Evolutionary conservation across 805 yeast species (phyloP).

Genomic region (Yamadazyma takamatsuzukensis): DNA sequence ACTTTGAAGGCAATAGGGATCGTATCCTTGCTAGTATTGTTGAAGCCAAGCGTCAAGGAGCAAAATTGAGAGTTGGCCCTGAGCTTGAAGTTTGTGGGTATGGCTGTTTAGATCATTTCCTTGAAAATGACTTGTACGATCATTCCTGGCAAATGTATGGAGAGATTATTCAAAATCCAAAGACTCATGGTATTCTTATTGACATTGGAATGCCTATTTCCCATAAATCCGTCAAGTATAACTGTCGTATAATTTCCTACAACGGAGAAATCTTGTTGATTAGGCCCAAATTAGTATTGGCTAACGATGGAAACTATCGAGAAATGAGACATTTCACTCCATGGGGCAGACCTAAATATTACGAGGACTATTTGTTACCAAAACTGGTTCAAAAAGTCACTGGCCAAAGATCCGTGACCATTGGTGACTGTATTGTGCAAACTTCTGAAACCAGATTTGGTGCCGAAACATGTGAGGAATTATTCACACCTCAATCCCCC

Average conservation of each 20-base stretch:
- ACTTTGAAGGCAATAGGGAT: constrained; percentile 94
- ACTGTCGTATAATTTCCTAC: constrained; percentile 81
- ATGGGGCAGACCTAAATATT: constrained; percentile 77
- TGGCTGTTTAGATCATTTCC: constrained; percentile 90
- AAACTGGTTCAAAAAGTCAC: constrained; percentile 60
- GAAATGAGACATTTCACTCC: constrained; percentile 98
- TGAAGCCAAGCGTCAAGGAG: constrained; percentile 71
- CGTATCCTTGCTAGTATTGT: constrained; percentile 78
- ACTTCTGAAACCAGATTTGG: constrained; percentile 88
- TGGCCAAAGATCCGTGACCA: constrained; percentile 62
- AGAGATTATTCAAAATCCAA: constrained; percentile 63
- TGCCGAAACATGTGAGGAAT: constrained; percentile 97
- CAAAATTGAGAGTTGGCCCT: constrained; percentile 90
- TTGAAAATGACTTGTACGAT: constrained; percentile 81
- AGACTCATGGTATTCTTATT: constrained; percentile 70
- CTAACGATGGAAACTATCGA: constrained; percentile 96
- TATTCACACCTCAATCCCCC: constrained; percentile 95
- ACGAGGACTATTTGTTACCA: constrained; percentile 74
- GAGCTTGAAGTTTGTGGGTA: constrained; percentile 94
- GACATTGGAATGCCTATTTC: constrained; percentile 95
- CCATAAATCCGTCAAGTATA: constrained; percentile 84
- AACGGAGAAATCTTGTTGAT: constrained; percentile 78
- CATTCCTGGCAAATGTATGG: constrained; percentile 96
- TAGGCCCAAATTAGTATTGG: constrained; percentile 89
- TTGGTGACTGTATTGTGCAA: constrained; percentile 89